These are phyloP conservation scores for Endotrypanum monterogeii DNA, from an alignment of 208 protist genomes.

Conservation along the genomic window DNA sequence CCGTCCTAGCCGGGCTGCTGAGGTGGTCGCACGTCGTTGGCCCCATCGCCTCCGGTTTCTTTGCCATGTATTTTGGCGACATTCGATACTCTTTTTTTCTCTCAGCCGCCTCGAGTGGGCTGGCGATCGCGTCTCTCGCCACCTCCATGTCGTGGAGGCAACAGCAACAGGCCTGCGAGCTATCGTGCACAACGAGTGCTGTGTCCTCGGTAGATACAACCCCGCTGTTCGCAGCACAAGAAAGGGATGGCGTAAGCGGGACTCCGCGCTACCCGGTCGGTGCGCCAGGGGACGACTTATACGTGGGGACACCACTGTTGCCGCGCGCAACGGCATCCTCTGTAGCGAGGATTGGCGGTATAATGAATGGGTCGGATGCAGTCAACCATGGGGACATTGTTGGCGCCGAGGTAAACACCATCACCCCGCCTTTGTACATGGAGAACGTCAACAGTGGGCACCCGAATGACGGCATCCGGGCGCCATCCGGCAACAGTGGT, in stretches of 20 bases:
- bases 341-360: neutral
- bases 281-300: neutral
- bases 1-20: slow-evolving; percentile 74
- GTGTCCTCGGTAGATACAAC: slow-evolving; percentile 3
- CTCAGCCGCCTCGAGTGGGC: slow-evolving; percentile 29
- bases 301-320: slow-evolving; percentile 10
- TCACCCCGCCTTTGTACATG: neutral
- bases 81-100: slow-evolving; percentile 64
- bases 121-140: slow-evolving; percentile 41
- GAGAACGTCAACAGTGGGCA: neutral
- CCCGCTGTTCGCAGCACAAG: slow-evolving; percentile 12
- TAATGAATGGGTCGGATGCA: neutral
- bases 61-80: slow-evolving; percentile 44
- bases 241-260: neutral
- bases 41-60: slow-evolving; percentile 49
- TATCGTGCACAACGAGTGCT: slow-evolving; percentile 20
- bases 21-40: slow-evolving; percentile 81
- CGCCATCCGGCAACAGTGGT: slow-evolving; percentile 1
- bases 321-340: neutral
- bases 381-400: slow-evolving; percentile 8
- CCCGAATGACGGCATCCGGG: neutral
- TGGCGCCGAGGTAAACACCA: slow-evolving; percentile 16
- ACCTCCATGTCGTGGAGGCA: slow-evolving; percentile 19
- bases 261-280: neutral
- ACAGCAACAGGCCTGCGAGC: slow-evolving; percentile 25